A percentile compares a stretch with the other conserved stretches of the same genome.
phyloP scores from a whole-genome alignment of 1,284 basidiomycete genomes.

The Tilletia walkeri region DNA sequence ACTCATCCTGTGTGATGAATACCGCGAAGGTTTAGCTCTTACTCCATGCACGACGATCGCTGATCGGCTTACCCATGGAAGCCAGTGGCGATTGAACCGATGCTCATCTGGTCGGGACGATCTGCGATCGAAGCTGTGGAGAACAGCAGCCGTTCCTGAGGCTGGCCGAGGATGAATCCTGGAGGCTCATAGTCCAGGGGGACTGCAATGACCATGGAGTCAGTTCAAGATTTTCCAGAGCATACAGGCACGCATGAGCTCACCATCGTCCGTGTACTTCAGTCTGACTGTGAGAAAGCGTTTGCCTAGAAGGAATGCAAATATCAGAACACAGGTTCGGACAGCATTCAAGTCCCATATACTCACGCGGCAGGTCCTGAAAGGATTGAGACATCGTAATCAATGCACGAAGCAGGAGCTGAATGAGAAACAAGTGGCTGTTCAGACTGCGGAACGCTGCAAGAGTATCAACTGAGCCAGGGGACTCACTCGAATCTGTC shows the following conservation, averaged over 20 bases:
- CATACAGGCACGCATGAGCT: neutral
- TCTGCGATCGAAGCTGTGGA: constrained; percentile 7
- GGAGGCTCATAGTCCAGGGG: constrained; percentile 19
- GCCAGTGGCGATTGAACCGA: constrained; percentile 17
- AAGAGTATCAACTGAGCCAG: neutral
- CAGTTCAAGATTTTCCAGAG: neutral
- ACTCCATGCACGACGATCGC: neutral
- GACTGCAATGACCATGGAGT: neutral
- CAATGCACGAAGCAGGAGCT: constrained; percentile 17
- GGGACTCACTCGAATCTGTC: neutral
- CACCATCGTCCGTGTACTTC: constrained; percentile 19
- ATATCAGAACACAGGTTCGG: neutral
- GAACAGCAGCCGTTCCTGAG: constrained; percentile 16
- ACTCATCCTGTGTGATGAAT: neutral
- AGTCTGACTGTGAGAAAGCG: constrained; percentile 21
- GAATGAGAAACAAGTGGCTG: too few relatives aligned
- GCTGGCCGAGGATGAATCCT: neutral
- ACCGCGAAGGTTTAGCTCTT: neutral
- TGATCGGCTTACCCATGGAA: constrained; percentile 12
- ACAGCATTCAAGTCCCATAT: too few relatives aligned
- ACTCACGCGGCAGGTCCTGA: constrained; percentile 18
- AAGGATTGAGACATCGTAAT: constrained; percentile 21
- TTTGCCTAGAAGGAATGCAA: neutral
- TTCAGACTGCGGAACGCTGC: neutral
- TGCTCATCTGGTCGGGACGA: constrained; percentile 18